Evolutionary conservation across 192 early-diverging fungal species (phyloP).

Genomic region (Fimicolochytrium jonesii): DNA sequence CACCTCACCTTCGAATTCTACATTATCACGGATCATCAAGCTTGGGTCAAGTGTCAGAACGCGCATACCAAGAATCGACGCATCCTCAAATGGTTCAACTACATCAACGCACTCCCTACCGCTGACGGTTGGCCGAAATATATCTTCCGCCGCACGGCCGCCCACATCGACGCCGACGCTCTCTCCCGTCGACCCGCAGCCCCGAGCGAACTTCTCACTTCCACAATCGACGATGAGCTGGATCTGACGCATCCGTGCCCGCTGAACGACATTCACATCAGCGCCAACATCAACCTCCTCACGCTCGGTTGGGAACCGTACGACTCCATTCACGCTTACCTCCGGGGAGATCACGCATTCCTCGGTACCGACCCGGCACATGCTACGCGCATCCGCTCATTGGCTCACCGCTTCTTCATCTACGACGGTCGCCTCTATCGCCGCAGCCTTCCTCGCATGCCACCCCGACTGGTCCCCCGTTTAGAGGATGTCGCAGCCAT

Average conservation of each 20-base stretch:
- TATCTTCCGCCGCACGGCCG: neutral
- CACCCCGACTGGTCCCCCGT: neutral
- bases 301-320: neutral
- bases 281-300: neutral
- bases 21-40: neutral
- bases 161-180: neutral
- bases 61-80: neutral
- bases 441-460: neutral
- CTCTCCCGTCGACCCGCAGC: neutral
- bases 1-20: too few species aligned
- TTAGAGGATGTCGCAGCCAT: neutral
- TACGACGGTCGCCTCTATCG: neutral
- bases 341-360: neutral
- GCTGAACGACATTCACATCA: neutral
- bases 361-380: neutral
- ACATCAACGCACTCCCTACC: neutral
- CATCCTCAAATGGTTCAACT: neutral
- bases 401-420: neutral
- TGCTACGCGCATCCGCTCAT: neutral
- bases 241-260: too few species aligned
- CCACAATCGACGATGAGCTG: neutral
- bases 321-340: neutral
- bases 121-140: neutral
- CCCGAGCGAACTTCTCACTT: too few species aligned
- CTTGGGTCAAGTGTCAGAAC: neutral